Base-by-base conservation (phyloP, 345 rosid species). In the Fremontodendron californicum region DNA sequence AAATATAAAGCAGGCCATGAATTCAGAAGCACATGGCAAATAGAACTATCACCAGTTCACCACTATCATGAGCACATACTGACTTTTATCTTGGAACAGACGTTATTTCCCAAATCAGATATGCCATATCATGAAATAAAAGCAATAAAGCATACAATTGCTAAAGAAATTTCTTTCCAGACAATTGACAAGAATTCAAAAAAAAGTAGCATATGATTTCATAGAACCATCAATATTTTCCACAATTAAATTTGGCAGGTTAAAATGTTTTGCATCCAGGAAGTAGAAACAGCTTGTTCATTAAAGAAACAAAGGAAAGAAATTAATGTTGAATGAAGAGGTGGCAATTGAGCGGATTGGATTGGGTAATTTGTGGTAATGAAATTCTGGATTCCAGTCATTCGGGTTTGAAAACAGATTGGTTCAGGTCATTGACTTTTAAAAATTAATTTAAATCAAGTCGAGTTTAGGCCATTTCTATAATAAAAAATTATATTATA, bases 231-330 rank as follows among this genome's bases (percentile, higher is more conserved):
- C 31, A 65, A 65, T 21, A 39, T 9, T 39, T 39, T 39, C 70
- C 48, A 2, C 29, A 54, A n/a, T 65, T 9, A 66, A 65, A 3
- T n/a, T 19, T 66, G 71, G n/a, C 12, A 37, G 45, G 69, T 64
- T 19, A 11, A 64, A 64, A 8, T n/a, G 11, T 64, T 37, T 64
- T 3, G 31, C 29, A 39, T 39, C 27, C 25, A 39, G 70, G 45
- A 64, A 64, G n/a, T n/a, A 37, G 70, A 37, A 37, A 37, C 42
- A 65, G 29, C 29, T 65, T n/a, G 27, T 39, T 35, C 21, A 65
- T 65, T 65, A 65, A 65, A 19, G 69, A 65, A 65, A 65, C 46
- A 65, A 39, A 65, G 29, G 71, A 21, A 65, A 40, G 1, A 39
- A n/a, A 39, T 9, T 65, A 65, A 65, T 6, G 48, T 39, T 65